Evolutionary conservation across 805 yeast species (phyloP), one percentile per base, ranked within the genome.

Genomic region (Zygoascus bituminiphila): DNA sequence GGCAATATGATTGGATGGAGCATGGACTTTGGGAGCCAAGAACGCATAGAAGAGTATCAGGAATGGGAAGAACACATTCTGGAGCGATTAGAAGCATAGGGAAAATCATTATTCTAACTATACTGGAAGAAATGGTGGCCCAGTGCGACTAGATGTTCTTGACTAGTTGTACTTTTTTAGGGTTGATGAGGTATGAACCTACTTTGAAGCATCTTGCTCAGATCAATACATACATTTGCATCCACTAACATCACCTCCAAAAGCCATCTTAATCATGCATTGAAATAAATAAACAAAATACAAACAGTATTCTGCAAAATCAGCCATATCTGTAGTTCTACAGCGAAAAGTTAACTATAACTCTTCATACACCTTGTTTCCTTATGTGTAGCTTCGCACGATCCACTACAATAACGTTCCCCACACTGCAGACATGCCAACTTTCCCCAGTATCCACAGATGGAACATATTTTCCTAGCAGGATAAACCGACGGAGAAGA

Each of bases 391-490:
- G 57, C 60, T 17, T 56, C 63, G 44, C 74, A 70, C 1, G 52
- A 46, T 37, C 57, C 45, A 12, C 70, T 59, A 49, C 74, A 70
- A 50, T 60, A 61, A 20, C 59, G 51, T 8, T 64, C 62, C 5
- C 70, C 69, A 44, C 74, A 70, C 29, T 62, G 51, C 25, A 62
- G 45, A 50, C 74, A 70, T 2, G 59, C 51, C 5, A 60, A 45
- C 12, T 53, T 53, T 6, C 70, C 65, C 57, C 65, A 62, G 56
- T 66, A 68, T 1, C 74, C 75, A 46, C 74, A 70, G 1, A 70
- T 66, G 9, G 60, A 55, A 49, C 74, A 70, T 22, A 66, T 44
- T 2, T 55, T 55, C 9, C 62, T 51, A 4, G 58, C 43, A 2
- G 75, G 74, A 50, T 70, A 71, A 12, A 25, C 35, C n/a, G 72